Evolutionary conservation across 1,139 yeast genomes (phyloP).

Genomic region (Yamadazyma friedrichii): DNA sequence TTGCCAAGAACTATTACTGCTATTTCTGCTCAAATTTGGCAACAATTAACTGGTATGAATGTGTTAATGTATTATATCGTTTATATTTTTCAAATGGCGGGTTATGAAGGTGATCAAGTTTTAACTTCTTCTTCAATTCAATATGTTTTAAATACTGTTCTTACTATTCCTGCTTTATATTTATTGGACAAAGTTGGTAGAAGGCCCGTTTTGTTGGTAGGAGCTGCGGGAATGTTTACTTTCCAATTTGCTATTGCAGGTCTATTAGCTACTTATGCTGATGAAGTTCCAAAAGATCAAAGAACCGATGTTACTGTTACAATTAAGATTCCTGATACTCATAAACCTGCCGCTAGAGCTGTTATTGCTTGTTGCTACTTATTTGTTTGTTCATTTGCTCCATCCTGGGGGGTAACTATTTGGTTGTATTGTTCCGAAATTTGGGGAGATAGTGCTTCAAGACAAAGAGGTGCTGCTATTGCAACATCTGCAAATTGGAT

Average conservation of each 20-base stretch:
- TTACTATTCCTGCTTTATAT: constrained; percentile 43
- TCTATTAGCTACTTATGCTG: constrained; percentile 38
- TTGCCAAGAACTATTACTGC: constrained; percentile 29
- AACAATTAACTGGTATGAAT: constrained; percentile 39
- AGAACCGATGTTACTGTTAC: constrained; percentile 37
- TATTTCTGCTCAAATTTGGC: constrained; percentile 34
- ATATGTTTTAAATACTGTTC: constrained; percentile 36
- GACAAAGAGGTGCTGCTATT: constrained; percentile 53
- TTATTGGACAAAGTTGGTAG: constrained; percentile 55
- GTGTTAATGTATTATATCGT: constrained; percentile 39
- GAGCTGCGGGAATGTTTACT: constrained; percentile 44
- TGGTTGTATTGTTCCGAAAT: constrained; percentile 54
- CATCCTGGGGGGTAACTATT: constrained; percentile 53
- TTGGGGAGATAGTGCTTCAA: constrained; percentile 47
- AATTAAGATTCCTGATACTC: constrained; percentile 33
- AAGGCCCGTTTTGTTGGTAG: constrained; percentile 44
- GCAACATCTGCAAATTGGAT: constrained; percentile 50
- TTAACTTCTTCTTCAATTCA: constrained; percentile 33
- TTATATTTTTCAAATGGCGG: constrained; percentile 35
- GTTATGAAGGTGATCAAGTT: constrained; percentile 25
- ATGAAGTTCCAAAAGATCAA: constrained; percentile 26
- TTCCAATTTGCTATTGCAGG: constrained; percentile 47
- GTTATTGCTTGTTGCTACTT: constrained; percentile 53
- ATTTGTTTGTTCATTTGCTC: constrained; percentile 47
- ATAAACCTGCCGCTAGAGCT: constrained; percentile 41